A percentile compares a stretch with the other conserved stretches of the same genome.
Conservation (phyloP, 345 rosid genomes). For the Pseudoturritis turrita region DNA sequence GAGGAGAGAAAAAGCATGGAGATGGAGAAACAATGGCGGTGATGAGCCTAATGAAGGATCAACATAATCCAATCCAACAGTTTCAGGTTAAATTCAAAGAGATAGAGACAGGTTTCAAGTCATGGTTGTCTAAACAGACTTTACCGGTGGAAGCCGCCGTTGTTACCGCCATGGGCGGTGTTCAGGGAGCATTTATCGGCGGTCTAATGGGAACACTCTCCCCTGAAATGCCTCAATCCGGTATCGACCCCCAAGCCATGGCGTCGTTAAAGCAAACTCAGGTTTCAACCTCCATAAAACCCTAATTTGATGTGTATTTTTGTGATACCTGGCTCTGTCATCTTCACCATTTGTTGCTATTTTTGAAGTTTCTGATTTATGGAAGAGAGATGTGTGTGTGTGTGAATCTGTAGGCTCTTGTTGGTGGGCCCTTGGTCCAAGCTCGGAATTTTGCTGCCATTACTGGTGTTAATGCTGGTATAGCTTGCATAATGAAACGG, state of each 20-base stretch:
- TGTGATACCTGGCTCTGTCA: neutral
- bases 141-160: slow-evolving; percentile 73
- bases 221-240: slow-evolving; percentile 46
- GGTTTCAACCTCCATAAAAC: slow-evolving; percentile 35
- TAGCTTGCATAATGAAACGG: slow-evolving; percentile 77
- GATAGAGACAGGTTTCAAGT: slow-evolving; percentile 55
- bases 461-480: slow-evolving; percentile 93
- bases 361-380: neutral
- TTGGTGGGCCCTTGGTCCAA: slow-evolving; percentile 89
- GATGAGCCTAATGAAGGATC: slow-evolving; percentile 34
- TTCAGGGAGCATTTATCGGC: slow-evolving; percentile 86
- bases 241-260: slow-evolving; percentile 73
- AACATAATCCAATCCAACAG: slow-evolving; percentile 53
- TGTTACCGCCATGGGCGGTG: slow-evolving; percentile 64
- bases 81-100: slow-evolving; percentile 57
- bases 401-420: slow-evolving; percentile 50
- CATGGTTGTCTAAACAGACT: slow-evolving; percentile 76
- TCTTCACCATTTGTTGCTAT: neutral
- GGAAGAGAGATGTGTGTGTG: neutral
- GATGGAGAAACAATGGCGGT: slow-evolving; percentile 35
- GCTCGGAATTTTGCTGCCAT: slow-evolving; percentile 96
- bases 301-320: slow-evolving; percentile 9
- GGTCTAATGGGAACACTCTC: slow-evolving; percentile 73
- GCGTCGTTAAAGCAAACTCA: slow-evolving; percentile 86
- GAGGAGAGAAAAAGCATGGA: slow-evolving; percentile 31